Evolutionary conservation across 73 alveolate genomes (phyloP).

Genomic region (Tetrahymena thermophila): DNA sequence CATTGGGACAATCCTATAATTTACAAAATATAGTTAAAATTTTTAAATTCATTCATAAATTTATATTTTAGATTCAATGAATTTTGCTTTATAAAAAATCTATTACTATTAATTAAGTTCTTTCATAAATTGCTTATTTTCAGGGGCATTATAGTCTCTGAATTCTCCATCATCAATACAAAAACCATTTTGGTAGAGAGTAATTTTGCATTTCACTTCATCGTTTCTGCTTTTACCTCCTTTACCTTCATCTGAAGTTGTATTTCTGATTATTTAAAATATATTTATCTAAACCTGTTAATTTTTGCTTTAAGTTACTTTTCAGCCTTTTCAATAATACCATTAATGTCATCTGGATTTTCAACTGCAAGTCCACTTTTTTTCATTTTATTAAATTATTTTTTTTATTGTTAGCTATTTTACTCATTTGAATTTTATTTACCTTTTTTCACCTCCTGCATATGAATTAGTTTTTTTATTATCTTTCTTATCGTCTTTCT

Average conservation of each 20-base stretch:
- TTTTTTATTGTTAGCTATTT: neutral
- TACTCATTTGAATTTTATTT: neutral
- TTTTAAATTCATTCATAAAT: neutral
- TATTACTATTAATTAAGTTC: constrained; percentile 58
- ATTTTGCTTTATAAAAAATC: neutral
- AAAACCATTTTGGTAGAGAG: constrained; percentile 66
- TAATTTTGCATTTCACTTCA: constrained; percentile 38
- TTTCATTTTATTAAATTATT: neutral
- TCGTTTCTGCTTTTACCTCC: constrained; percentile 10
- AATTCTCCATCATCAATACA: constrained; percentile 71
- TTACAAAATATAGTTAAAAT: neutral
- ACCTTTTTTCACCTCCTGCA: constrained; percentile 72
- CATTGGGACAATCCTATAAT: constrained; percentile 42
- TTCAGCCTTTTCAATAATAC: constrained; percentile 53
- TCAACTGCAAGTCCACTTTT: constrained; percentile 66
- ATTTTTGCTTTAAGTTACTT: neutral
- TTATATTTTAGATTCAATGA: neutral
- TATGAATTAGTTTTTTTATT: constrained; percentile 53
- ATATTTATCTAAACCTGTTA: neutral
- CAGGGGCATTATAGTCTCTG: constrained; percentile 55
- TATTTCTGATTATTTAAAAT: neutral
- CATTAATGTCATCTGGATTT: constrained; percentile 53
- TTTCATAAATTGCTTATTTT: constrained; percentile 55
- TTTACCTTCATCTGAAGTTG: constrained; percentile 9
- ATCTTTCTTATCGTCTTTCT: constrained; percentile 14